phyloP scores from a whole-genome alignment of 2,329 filamentous ascomycete genomes.

The Beauveria bassiana region DNA sequence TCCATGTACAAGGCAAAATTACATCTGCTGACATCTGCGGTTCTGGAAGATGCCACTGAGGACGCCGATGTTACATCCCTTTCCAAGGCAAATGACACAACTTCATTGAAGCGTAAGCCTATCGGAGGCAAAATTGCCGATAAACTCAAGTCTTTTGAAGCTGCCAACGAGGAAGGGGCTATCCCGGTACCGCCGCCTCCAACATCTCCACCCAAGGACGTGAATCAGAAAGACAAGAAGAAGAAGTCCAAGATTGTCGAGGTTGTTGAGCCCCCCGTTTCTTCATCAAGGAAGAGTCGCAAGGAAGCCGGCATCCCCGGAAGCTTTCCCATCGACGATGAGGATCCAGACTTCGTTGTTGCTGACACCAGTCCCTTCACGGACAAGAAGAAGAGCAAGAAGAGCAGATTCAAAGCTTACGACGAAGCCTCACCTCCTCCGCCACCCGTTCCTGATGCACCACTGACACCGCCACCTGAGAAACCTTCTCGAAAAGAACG shows the following conservation, averaged over 20 bases:
- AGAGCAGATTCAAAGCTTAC: constrained; percentile 32
- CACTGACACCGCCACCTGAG: constrained; percentile 44
- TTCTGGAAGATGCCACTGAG: constrained; percentile 36
- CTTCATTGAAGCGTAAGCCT: constrained; percentile 42
- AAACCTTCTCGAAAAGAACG: constrained; percentile 67
- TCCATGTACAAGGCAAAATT: constrained; percentile 29
- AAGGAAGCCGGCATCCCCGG: constrained; percentile 40
- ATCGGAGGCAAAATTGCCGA: constrained; percentile 47
- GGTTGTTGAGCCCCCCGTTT: constrained; percentile 17
- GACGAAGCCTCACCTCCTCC: constrained; percentile 20
- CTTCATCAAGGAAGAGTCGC: constrained; percentile 26
- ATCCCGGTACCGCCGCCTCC: constrained; percentile 31
- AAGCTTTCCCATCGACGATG: constrained; percentile 48
- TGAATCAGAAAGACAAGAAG: constrained; percentile 34
- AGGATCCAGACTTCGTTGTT: constrained; percentile 27
- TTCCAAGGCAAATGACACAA: constrained; percentile 26
- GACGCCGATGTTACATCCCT: constrained; percentile 34
- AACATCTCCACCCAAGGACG: constrained; percentile 21
- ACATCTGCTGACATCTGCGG: constrained; percentile 39
- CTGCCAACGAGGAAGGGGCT: constrained; percentile 31
- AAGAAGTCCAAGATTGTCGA: constrained; percentile 28
- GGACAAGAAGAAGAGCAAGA: constrained; percentile 34
- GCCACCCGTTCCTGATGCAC: constrained; percentile 38
- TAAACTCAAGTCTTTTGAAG: constrained; percentile 49
- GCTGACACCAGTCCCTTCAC: constrained; percentile 17